phyloP scores from a whole-genome alignment of 345 rosid species.

The Brassica incana region DNA sequence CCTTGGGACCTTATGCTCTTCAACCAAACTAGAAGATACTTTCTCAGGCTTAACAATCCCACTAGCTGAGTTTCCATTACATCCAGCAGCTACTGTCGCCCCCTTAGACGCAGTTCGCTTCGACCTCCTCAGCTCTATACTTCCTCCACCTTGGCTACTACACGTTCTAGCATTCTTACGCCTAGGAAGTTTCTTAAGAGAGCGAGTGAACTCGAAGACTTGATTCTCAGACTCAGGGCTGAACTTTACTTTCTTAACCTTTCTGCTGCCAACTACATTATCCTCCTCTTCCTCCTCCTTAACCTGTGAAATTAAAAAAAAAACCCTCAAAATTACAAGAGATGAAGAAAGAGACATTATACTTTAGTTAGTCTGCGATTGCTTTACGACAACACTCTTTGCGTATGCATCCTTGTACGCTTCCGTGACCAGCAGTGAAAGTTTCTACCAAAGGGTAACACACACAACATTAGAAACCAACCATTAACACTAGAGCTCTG shows the following conservation, averaged over 20 bases:
- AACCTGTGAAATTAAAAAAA: slow-evolving; percentile 48
- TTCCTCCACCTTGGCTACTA: background rate
- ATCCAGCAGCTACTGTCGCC: background rate
- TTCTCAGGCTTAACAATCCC: background rate
- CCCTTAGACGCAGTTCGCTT: background rate
- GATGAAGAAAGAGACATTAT: background rate
- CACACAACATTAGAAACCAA: slow-evolving; percentile 15
- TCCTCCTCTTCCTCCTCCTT: slow-evolving; percentile 66
- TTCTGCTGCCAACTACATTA: background rate
- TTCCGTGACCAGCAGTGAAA: slow-evolving; percentile 73
- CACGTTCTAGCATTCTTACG: background rate
- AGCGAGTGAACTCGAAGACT: background rate
- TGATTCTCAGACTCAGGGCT: background rate
- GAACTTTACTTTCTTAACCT: background rate
- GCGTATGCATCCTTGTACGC: slow-evolving; percentile 97
- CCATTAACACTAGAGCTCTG: background rate
- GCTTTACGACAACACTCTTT: slow-evolving; percentile 74
- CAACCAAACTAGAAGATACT: background rate
- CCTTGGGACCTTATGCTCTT: background rate
- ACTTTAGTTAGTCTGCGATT: background rate
- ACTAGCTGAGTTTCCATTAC: background rate
- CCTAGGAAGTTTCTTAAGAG: background rate
- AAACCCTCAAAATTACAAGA: background rate
- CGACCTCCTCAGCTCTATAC: background rate
- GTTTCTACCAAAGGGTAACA: slow-evolving; percentile 53